Conservation (phyloP, 2,329 filamentous ascomycete genomes). For the Teratosphaeria epicoccoides region DNA sequence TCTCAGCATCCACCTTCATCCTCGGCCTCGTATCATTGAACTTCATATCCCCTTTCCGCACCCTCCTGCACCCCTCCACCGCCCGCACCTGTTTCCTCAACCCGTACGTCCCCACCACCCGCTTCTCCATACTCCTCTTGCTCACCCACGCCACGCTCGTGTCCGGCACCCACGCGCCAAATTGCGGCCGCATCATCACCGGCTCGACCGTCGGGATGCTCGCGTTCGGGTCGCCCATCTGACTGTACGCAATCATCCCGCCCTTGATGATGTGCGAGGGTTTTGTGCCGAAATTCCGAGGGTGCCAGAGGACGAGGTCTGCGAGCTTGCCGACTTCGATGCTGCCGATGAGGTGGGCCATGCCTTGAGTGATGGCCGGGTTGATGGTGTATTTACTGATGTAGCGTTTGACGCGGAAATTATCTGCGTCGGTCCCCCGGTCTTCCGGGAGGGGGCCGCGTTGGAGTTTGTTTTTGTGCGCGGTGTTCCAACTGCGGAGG, state of each 20-base stretch:
- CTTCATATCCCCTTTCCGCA: conserved; percentile 20
- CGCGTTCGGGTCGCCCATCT: conserved; percentile 56
- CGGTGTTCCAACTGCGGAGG: conserved; percentile 89
- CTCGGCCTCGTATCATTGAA: conserved; percentile 53
- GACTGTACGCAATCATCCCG: conserved; percentile 69
- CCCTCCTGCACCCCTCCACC: conserved; percentile 45
- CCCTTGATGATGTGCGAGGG: conserved; percentile 74
- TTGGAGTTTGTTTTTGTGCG: conserved; percentile 91
- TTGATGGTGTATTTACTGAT: conserved; percentile 96
- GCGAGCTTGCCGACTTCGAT: conserved; percentile 83
- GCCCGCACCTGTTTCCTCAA: conserved; percentile 71
- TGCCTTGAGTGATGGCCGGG: conserved; percentile 81
- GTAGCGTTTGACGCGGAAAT: conserved; percentile 85
- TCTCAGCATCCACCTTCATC: conserved; percentile 89
- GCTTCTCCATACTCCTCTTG: conserved; percentile 55
- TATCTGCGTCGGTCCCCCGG: conserved; percentile 67
- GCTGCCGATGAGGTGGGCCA: conserved; percentile 75
- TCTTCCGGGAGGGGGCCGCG: conserved; percentile 69
- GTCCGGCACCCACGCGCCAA: conserved; percentile 52
- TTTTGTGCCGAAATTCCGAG: conserved; percentile 78
- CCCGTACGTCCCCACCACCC: conserved; percentile 59
- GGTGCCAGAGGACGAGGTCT: conserved; percentile 80
- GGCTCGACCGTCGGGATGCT: conserved; percentile 81
- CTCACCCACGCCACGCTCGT: conserved; percentile 76
- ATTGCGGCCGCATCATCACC: conserved; percentile 76